Evolutionary conservation across 306 rosid species (phyloP).

Genomic region (Ziziphus jujuba): DNA sequence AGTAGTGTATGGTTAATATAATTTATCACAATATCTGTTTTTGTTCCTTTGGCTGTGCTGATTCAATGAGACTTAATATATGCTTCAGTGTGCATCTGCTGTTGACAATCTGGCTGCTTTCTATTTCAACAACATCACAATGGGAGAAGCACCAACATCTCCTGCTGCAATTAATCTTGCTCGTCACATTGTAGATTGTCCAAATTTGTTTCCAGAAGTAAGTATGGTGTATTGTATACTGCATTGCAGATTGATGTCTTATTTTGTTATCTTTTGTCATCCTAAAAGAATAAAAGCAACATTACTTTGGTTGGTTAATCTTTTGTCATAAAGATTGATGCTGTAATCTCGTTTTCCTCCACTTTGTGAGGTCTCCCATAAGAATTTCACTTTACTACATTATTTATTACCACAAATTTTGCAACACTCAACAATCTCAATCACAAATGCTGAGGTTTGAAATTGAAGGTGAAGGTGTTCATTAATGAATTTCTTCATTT

Average conservation of each 20-base stretch:
- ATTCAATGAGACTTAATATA: constrained; percentile 24
- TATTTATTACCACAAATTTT: too few species aligned
- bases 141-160: constrained; percentile 91
- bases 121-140: constrained; percentile 86
- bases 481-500: too few species aligned
- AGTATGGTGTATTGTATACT: not conserved
- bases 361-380: too few species aligned
- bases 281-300: not conserved
- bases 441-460: too few species aligned
- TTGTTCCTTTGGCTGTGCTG: constrained; percentile 18
- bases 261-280: not conserved
- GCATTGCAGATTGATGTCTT: not conserved
- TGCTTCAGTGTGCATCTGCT: constrained; percentile 93
- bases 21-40: constrained; percentile 10
- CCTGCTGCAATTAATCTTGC: constrained; percentile 82
- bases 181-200: constrained; percentile 83
- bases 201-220: constrained; percentile 95
- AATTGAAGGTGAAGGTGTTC: too few species aligned
- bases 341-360: too few species aligned
- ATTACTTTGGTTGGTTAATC: too few species aligned
- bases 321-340: too few species aligned
- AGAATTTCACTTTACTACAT: too few species aligned
- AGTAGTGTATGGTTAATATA: too few species aligned
- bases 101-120: constrained; percentile 92
- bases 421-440: too few species aligned